Conservation (phyloP, 1,284 basidiomycete genomes). For the Marasmius sp. region DNA sequence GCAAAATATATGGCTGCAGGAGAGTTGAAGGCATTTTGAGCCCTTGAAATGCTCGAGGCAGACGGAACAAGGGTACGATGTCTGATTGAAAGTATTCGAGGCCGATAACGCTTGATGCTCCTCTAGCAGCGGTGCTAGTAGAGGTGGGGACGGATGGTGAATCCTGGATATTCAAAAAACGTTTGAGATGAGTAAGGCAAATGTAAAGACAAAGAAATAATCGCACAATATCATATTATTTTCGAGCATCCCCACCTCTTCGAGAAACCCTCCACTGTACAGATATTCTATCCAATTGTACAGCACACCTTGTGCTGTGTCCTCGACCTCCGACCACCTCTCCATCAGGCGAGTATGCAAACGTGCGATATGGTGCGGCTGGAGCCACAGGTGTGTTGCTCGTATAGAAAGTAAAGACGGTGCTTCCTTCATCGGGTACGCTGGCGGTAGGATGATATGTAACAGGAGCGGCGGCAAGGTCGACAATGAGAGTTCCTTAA, state of each 20-base stretch:
- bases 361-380: slow-evolving; percentile 25
- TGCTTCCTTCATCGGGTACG: slow-evolving; percentile 54
- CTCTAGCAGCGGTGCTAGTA: slow-evolving; percentile 48
- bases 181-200: not conserved
- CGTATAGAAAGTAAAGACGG: slow-evolving; percentile 58
- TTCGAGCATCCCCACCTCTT: slow-evolving; percentile 33
- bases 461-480: slow-evolving; percentile 65
- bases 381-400: slow-evolving; percentile 61
- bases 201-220: not conserved
- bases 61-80: slow-evolving; percentile 65
- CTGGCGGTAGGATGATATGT: slow-evolving; percentile 50
- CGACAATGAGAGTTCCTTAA: slow-evolving; percentile 30
- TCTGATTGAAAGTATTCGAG: slow-evolving; percentile 53
- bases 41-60: slow-evolving; percentile 74
- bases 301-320: slow-evolving; percentile 56
- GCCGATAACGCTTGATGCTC: slow-evolving; percentile 47
- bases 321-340: slow-evolving; percentile 65
- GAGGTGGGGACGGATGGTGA: slow-evolving; percentile 51
- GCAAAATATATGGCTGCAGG: slow-evolving; percentile 75
- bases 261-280: slow-evolving; percentile 60
- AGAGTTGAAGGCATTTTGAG: slow-evolving; percentile 60
- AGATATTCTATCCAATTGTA: slow-evolving; percentile 73
- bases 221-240: slow-evolving; percentile 32
- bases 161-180: slow-evolving; percentile 37
- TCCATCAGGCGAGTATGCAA: slow-evolving; percentile 43